phyloP scores from a whole-genome alignment of 495 filamentous ascomycete species.

The Aspergillus heteromorphus region DNA sequence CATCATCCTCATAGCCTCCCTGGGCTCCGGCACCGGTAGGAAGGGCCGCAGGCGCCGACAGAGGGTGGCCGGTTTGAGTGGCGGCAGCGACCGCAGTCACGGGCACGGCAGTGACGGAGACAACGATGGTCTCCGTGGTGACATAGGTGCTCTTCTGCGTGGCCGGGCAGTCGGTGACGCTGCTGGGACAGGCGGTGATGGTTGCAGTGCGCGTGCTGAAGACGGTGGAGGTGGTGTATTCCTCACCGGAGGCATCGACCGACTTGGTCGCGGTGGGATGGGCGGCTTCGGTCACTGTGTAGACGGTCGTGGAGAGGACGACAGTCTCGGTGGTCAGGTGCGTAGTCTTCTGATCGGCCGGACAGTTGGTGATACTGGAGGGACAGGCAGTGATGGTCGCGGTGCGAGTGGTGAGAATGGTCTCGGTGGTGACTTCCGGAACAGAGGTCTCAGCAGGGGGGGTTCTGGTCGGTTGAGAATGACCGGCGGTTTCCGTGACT shows the following conservation, averaged over 20 bases:
- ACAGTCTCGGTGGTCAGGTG: neutral
- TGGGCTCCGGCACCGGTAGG: too few relatives aligned
- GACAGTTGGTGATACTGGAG: neutral
- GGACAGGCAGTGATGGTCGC: neutral
- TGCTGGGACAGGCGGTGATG: neutral
- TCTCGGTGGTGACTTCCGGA: neutral
- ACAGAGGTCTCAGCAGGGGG: neutral
- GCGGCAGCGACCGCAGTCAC: neutral
- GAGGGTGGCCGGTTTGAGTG: too few relatives aligned
- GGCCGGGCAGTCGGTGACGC: neutral
- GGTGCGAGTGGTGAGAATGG: neutral
- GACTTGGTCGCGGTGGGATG: neutral
- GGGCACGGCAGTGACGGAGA: neutral
- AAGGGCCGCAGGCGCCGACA: too few relatives aligned
- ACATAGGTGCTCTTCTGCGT: neutral
- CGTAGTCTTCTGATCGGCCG: neutral
- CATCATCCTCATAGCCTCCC: too few relatives aligned
- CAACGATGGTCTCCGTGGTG: neutral
- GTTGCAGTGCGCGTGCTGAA: neutral
- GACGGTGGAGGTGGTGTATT: neutral
- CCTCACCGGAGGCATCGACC: too few relatives aligned
- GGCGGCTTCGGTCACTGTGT: neutral
- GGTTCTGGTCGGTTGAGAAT: too few relatives aligned
- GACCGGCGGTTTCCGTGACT: neutral
- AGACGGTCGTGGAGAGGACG: neutral